Evolutionary conservation across 371 early-diverging fungal genomes (phyloP), one percentile per base, ranked within the genome.

Genomic region (Mortierella sp.): DNA sequence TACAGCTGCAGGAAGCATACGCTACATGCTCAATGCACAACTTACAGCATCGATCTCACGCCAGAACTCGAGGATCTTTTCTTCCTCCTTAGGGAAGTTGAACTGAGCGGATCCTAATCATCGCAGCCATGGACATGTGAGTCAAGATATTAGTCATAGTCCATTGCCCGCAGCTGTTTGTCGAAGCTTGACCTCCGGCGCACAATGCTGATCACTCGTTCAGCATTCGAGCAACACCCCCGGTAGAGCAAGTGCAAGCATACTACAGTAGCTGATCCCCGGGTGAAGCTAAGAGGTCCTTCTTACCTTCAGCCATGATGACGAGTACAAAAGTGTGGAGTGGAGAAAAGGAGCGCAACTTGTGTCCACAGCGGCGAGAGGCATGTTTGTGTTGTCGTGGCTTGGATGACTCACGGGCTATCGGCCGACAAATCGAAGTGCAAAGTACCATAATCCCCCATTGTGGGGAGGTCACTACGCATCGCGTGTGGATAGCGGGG

Each of bases 1-100:
- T 2, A 3, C 23, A 52, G 23, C 3, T 31, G 31, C 38, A 31
- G 31, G 26, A 54, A 46, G 0, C n/a, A 19, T 3, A 0, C 24
- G 18, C n/a, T 63, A n/a, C 21, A 51, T 28, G 5, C 51, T 24
- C 16, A n/a, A 30, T 48, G 41, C 28, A 14, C 16, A 21, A 69
- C 76, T 49, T 69, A 76, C 76, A 28, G 99, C 98, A 72, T 98
- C 95, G 66, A 98, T 98, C 80, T 96, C 93, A 71, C 94, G 90
- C 99, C 99, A 99, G 74, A 93, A 98, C 64, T 86, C 84, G 55
- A 99, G 90, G 56, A 99, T 90, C 84, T 94, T 94, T 80, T 96
- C 94, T 84, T 99, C 99, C 81, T 95, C 96, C 78, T 88, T 86
- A 46, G 98, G 96, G 83, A 98, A 99, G 76, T 91, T 91, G 69